phyloP scores from a whole-genome alignment of 2,329 filamentous ascomycete species.

The Apiospora sp. region DNA sequence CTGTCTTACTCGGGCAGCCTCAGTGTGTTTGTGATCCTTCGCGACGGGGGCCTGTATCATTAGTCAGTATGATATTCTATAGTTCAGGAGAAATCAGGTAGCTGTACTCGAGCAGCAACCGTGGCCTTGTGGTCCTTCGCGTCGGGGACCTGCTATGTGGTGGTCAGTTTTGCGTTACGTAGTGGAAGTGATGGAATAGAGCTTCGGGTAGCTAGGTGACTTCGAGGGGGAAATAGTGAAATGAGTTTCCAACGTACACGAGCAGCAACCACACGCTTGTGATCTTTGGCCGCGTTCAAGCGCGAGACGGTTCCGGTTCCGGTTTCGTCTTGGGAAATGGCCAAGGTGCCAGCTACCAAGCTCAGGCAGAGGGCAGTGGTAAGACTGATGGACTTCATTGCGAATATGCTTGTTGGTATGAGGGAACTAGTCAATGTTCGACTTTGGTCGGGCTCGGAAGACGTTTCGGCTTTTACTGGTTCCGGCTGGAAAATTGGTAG shows the following conservation, averaged over 20 bases:
- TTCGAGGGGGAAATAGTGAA: neutral
- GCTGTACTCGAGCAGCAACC: neutral
- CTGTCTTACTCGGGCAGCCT: neutral
- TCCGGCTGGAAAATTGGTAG: neutral
- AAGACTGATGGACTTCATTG: neutral
- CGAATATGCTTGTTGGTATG: neutral
- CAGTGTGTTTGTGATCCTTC: neutral
- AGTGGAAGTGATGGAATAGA: neutral
- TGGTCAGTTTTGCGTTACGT: neutral
- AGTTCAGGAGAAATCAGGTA: neutral
- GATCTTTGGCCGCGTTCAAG: neutral
- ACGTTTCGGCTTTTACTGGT: neutral
- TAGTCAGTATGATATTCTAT: neutral
- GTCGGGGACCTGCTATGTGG: neutral
- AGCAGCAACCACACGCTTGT: conserved; percentile 1
- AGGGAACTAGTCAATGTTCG: neutral
- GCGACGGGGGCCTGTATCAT: neutral
- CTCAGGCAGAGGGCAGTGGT: neutral
- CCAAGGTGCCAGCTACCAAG: neutral
- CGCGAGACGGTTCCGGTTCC: neutral
- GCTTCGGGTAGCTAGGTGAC: neutral
- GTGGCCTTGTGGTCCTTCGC: neutral
- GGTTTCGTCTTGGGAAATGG: neutral
- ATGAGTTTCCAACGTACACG: neutral
- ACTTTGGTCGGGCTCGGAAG: too few relatives aligned